phyloP scores from a whole-genome alignment of 306 rosid genomes.

The Dryas drummondii region DNA sequence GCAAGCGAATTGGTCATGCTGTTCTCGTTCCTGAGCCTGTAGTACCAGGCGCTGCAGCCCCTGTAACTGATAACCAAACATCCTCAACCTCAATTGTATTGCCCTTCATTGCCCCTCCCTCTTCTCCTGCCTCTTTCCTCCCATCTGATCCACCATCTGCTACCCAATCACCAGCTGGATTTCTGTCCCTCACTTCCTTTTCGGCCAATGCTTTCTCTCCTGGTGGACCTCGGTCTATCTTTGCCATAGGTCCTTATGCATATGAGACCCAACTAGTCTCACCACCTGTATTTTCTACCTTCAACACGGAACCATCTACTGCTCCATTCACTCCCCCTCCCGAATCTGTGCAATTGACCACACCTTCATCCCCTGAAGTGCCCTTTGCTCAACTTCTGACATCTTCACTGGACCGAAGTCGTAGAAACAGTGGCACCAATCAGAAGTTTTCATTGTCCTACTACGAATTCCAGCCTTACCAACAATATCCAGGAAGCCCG shows the following conservation, averaged over 20 bases:
- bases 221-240: slow-evolving; percentile 76
- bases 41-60: slow-evolving; percentile 46
- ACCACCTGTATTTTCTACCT: slow-evolving; percentile 90
- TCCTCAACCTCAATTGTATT: slow-evolving; percentile 58
- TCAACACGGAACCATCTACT: slow-evolving; percentile 91
- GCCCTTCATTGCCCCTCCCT: slow-evolving; percentile 95
- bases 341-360: slow-evolving; percentile 86
- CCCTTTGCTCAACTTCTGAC: slow-evolving; percentile 95
- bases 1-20: slow-evolving; percentile 90
- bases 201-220: slow-evolving; percentile 72
- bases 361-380: slow-evolving; percentile 98
- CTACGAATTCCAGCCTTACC: slow-evolving; percentile 86
- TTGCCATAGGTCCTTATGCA: slow-evolving; percentile 89
- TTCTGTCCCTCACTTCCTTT: slow-evolving; percentile 68
- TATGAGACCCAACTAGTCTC: slow-evolving; percentile 96
- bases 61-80: slow-evolving; percentile 48
- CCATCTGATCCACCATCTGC: slow-evolving; percentile 89
- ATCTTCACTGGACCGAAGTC: slow-evolving; percentile 70
- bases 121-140: slow-evolving; percentile 94
- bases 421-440: slow-evolving; percentile 47
- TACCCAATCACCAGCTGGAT: slow-evolving; percentile 80
- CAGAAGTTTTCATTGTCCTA: slow-evolving; percentile 74
- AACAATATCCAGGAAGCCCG: slow-evolving; percentile 86
- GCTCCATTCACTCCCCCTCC: slow-evolving; percentile 96
- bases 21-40: slow-evolving; percentile 88